These are phyloP conservation scores for Alternaria arborescens DNA, from an alignment of 2,329 filamentous ascomycete species.

Conservation along the genomic window DNA sequence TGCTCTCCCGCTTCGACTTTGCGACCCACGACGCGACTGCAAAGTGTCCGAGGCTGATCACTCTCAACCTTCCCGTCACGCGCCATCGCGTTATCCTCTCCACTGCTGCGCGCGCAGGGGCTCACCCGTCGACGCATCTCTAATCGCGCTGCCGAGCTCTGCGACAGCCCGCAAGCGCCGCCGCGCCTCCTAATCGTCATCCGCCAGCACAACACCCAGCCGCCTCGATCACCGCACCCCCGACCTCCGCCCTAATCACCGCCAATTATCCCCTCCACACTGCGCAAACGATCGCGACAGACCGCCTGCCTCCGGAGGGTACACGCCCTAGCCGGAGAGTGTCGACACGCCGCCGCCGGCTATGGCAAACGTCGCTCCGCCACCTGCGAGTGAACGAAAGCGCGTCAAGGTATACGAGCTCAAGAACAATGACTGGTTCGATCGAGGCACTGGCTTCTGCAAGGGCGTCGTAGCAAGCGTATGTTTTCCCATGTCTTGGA, in stretches of 20 bases:
- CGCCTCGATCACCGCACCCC: slow-evolving; percentile 21
- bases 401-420: slow-evolving; percentile 99
- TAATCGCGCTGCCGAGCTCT: slow-evolving; percentile 15
- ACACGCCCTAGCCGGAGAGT: slow-evolving; percentile 40
- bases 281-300: slow-evolving; percentile 38
- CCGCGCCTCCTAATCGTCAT: slow-evolving; percentile 29
- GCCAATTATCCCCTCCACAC: slow-evolving; percentile 19
- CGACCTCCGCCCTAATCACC: slow-evolving; percentile 26
- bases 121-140: background rate
- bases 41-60: slow-evolving; percentile 29
- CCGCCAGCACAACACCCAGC: slow-evolving; percentile 23
- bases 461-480: slow-evolving; percentile 78
- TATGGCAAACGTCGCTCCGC: slow-evolving; percentile 41
- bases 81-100: slow-evolving; percentile 13
- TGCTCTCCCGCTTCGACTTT: slow-evolving; percentile 21
- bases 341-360: slow-evolving; percentile 12
- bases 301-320: slow-evolving; percentile 40
- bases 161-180: slow-evolving; percentile 17
- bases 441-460: slow-evolving; percentile 95
- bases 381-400: slow-evolving; percentile 61
- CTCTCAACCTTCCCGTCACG: slow-evolving; percentile 28
- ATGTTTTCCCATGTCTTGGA: slow-evolving; percentile 51
- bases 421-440: slow-evolving; percentile 98
- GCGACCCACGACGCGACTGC: slow-evolving; percentile 32
- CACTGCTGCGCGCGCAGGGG: slow-evolving; percentile 16